phyloP scores from a whole-genome alignment of 331 rosid genomes.

The Quercus tomentella region DNA sequence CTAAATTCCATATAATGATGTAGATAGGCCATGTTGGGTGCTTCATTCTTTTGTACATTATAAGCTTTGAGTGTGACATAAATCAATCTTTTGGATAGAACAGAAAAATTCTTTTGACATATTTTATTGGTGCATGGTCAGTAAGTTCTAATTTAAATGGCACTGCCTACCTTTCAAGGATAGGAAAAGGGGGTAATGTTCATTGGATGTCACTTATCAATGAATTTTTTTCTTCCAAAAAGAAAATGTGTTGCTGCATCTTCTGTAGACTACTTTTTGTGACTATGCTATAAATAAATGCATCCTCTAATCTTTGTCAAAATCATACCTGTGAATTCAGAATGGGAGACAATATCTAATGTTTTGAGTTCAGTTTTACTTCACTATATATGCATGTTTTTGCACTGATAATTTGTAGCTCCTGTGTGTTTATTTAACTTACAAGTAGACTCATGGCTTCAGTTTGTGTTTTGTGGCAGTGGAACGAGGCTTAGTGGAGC shows the following conservation, averaged over 20 bases:
- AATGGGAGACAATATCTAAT: background rate
- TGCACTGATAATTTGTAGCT: background rate
- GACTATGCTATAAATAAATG: background rate
- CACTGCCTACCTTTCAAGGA: no score
- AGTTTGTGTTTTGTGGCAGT: constrained; percentile 41
- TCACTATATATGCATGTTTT: background rate
- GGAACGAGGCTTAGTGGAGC: constrained; percentile 86
- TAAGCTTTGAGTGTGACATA: background rate
- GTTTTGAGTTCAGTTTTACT: background rate
- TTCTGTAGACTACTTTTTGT: background rate
- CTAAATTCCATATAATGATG: background rate
- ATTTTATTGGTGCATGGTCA: background rate
- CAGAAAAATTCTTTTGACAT: background rate
- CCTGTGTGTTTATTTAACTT: background rate
- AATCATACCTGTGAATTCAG: background rate
- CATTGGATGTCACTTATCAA: no score
- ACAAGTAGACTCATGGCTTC: background rate
- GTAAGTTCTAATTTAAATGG: no score
- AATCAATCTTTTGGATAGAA: background rate
- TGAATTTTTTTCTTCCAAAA: no score
- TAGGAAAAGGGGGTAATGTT: no score
- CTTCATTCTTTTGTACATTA: background rate
- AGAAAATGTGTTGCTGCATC: no score
- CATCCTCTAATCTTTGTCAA: background rate
- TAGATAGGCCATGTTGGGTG: background rate